Evolutionary conservation across 2,329 filamentous ascomycete genomes (phyloP), one percentile per base, ranked within the genome.

Genomic region (Neonectria magnoliae): DNA sequence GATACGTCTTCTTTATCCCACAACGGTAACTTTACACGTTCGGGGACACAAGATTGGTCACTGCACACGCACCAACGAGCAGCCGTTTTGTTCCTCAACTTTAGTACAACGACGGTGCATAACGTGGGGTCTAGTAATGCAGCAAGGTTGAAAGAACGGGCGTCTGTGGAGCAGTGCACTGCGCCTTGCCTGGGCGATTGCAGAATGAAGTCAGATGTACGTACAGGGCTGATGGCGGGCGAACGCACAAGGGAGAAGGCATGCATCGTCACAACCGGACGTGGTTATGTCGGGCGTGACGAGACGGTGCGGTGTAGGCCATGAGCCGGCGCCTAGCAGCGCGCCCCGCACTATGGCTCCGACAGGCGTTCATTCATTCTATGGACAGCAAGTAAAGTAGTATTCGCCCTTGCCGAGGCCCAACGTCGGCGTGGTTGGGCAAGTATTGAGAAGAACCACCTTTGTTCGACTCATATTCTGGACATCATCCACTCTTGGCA

Each of bases 21-120:
- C 33, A 29, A 38, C 25, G 36, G 45, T 45, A 51, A 41, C 36
- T 38, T 38, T 22, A 29, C 53, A 41, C 38, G 53, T 57, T 31
- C 36, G 14, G 36, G 54, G 29, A 48, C 27, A 18, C 7, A n/a
- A 38, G 14, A 16, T 38, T 27, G 10, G 27, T 51, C 48, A 51
- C 54, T 27, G 31, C 31, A n/a, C 31, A 27, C 20, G 60, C 33
- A 33, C 50, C 36, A 50, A 25, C 25, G 25, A 42, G 38, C n/a
- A 42, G 38, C 38, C n/a, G 16, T 42, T 41, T 57, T 53, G 25
- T 52, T 50, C 16, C 52, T 7, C 16, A 45, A 45, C 33, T 48
- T 54, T 58, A 58, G 50, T 54, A 55, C 55, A 55, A 54, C 31
- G 41, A 59, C 50, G 50, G 42, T 54, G 42, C 60, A 59, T 63